Conservation (phyloP, 2,329 filamentous ascomycete genomes). For the Xylaria sp. region DNA sequence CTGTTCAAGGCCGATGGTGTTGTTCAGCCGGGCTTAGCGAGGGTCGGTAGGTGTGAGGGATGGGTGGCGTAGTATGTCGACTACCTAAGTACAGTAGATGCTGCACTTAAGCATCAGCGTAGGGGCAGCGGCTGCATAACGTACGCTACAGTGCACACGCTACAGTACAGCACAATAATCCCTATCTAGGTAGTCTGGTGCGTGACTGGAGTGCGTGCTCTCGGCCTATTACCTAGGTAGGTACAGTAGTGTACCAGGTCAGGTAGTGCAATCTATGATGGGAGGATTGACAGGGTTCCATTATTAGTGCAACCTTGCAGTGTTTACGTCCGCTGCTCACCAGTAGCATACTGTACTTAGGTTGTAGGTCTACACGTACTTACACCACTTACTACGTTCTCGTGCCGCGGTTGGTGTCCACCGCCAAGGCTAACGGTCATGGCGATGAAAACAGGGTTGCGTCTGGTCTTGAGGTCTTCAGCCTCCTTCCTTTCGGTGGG, state of each 20-base stretch:
- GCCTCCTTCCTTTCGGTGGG: conserved; percentile 4
- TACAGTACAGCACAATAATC: too few relatives aligned
- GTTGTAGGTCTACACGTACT: too few relatives aligned
- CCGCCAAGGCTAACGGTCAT: conserved; percentile 6
- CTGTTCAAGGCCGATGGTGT: not conserved
- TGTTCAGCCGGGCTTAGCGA: conserved; percentile 3
- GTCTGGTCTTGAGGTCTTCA: conserved; percentile 13
- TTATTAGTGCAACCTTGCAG: not conserved
- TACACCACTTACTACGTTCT: too few relatives aligned
- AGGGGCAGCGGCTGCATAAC: not conserved
- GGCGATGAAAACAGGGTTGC: not conserved
- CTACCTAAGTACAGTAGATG: too few relatives aligned
- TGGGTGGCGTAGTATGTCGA: too few relatives aligned
- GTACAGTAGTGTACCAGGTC: not conserved
- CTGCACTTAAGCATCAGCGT: too few relatives aligned
- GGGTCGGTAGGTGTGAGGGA: not conserved
- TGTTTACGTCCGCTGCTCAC: not conserved
- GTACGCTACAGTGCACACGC: not conserved
- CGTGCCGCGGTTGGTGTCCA: not conserved
- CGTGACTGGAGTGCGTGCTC: too few relatives aligned
- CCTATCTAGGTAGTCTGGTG: too few relatives aligned
- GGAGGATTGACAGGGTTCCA: not conserved
- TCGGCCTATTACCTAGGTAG: too few relatives aligned
- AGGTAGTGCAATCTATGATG: not conserved
- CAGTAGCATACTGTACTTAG: not conserved